Evolutionary conservation across 2,329 filamentous ascomycete species (phyloP).

Genomic region (Clarireedia homoeocarpa): DNA sequence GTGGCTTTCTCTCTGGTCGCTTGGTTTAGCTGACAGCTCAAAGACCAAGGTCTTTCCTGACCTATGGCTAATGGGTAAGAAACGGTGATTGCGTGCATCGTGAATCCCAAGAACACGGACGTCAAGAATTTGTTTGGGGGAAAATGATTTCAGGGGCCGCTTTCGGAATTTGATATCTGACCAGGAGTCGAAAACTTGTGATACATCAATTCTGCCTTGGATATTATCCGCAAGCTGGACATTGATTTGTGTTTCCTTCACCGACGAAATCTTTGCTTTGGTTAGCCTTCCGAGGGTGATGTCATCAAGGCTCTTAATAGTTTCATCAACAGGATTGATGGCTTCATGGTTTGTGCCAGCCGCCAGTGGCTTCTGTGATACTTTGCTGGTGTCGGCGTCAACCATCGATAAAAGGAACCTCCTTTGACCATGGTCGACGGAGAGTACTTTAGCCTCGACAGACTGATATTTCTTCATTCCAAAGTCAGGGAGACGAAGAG

Average conservation of each 20-base stretch:
- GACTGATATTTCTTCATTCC: conserved; percentile 72
- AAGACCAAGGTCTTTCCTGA: conserved; percentile 70
- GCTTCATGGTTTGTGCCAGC: conserved; percentile 35
- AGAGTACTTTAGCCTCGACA: conserved; percentile 62
- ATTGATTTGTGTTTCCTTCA: conserved; percentile 90
- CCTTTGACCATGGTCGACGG: conserved; percentile 60
- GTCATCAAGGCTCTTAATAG: conserved; percentile 59
- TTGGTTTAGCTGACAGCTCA: conserved; percentile 77
- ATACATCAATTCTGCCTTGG: conserved; percentile 87
- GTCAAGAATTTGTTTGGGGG: conserved; percentile 59
- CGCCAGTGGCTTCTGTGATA: conserved; percentile 22
- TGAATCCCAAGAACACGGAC: conserved; percentile 82
- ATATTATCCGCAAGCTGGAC: conserved; percentile 81
- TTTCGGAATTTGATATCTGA: conserved; percentile 80
- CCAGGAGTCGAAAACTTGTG: conserved; percentile 83
- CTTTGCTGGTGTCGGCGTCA: conserved; percentile 41
- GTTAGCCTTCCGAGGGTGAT: conserved; percentile 64
- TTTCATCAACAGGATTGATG: conserved; percentile 56
- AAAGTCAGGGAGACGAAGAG: conserved; percentile 61
- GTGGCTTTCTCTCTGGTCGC: conserved; percentile 43
- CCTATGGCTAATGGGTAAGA: conserved; percentile 84
- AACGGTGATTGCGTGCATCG: conserved; percentile 82
- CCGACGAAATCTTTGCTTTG: conserved; percentile 70
- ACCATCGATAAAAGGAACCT: conserved; percentile 60
- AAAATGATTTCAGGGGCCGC: conserved; percentile 68